Conservation (phyloP, 2,329 filamentous ascomycete genomes). For the Endocalyx cinctus region DNA sequence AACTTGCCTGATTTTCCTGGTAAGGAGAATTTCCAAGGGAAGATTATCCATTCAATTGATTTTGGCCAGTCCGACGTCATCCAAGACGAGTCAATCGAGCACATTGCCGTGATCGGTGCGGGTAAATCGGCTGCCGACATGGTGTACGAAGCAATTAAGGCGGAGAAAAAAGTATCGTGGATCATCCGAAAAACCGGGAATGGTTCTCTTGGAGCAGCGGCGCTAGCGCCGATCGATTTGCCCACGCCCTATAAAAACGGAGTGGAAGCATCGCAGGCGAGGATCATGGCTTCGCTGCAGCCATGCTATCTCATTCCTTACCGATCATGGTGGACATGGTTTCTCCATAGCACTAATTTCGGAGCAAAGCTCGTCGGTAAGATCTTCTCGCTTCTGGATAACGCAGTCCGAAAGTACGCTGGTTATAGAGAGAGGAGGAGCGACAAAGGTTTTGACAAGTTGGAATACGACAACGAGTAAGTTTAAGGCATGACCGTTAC, state of each 20-base stretch:
- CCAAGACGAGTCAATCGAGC: slow-evolving; percentile 14
- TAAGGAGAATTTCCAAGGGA: slow-evolving; percentile 20
- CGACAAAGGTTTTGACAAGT: slow-evolving; percentile 18
- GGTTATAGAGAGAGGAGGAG: slow-evolving; percentile 16
- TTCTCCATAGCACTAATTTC: slow-evolving; percentile 13
- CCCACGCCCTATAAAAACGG: slow-evolving; percentile 21
- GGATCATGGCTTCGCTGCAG: slow-evolving; percentile 18
- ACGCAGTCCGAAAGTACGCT: slow-evolving; percentile 16
- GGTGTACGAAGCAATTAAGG: slow-evolving; percentile 29
- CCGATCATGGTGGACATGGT: slow-evolving; percentile 15
- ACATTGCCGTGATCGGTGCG: slow-evolving; percentile 28
- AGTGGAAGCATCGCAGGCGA: slow-evolving; percentile 17
- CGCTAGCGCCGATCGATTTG: slow-evolving; percentile 20
- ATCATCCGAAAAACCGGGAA: slow-evolving; percentile 24
- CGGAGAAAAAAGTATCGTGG: slow-evolving; percentile 29
- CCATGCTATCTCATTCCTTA: slow-evolving; percentile 14
- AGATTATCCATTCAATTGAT: slow-evolving; percentile 27
- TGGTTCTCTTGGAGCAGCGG: slow-evolving; percentile 25
- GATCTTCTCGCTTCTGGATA: slow-evolving; percentile 15
- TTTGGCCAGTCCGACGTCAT: slow-evolving; percentile 25
- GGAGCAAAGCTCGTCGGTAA: slow-evolving; percentile 14
- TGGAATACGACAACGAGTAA: slow-evolving; percentile 19
- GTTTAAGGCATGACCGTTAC: slow-evolving; percentile 4
- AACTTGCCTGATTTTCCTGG: slow-evolving; percentile 26
- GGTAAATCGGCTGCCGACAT: slow-evolving; percentile 34